Evolutionary conservation across 2,329 filamentous ascomycete genomes (phyloP).

Genomic region (Fusarium ramigenum): DNA sequence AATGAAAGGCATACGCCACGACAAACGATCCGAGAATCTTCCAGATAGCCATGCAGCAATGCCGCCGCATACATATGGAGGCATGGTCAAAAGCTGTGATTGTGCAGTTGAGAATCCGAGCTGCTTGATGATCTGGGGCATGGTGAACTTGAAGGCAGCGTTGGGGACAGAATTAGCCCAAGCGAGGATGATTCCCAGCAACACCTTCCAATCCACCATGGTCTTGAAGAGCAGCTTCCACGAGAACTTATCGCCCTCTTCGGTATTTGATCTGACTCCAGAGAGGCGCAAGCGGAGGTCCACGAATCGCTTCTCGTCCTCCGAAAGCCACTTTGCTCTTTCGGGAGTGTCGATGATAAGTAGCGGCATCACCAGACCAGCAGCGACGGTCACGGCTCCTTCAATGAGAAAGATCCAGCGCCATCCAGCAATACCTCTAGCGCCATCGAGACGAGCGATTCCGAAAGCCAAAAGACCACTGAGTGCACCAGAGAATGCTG

Average conservation of each 20-base stretch:
- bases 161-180: constrained; percentile 43
- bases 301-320: constrained; percentile 48
- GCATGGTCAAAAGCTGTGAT: constrained; percentile 45
- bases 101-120: constrained; percentile 50
- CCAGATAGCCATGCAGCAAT: constrained; percentile 43
- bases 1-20: constrained; percentile 53
- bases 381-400: constrained; percentile 53
- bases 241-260: constrained; percentile 42
- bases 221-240: constrained; percentile 44
- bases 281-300: constrained; percentile 42
- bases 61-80: constrained; percentile 48
- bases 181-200: constrained; percentile 45
- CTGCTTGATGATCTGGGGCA: constrained; percentile 51
- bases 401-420: constrained; percentile 66
- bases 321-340: constrained; percentile 45
- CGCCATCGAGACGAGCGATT: constrained; percentile 56
- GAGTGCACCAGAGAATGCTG: constrained; percentile 53
- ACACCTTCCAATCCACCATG: constrained; percentile 54
- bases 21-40: constrained; percentile 47
- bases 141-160: constrained; percentile 41
- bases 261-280: constrained; percentile 43
- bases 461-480: constrained; percentile 56
- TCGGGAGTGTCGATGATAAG: constrained; percentile 55
- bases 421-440: constrained; percentile 54
- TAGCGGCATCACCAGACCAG: constrained; percentile 46